Percentiles rank a stretch among this genome's conserved stretches.
These are phyloP conservation scores for Penicillium sp. DNA, from an alignment of 2,329 filamentous ascomycete genomes.

Conservation along the genomic window DNA sequence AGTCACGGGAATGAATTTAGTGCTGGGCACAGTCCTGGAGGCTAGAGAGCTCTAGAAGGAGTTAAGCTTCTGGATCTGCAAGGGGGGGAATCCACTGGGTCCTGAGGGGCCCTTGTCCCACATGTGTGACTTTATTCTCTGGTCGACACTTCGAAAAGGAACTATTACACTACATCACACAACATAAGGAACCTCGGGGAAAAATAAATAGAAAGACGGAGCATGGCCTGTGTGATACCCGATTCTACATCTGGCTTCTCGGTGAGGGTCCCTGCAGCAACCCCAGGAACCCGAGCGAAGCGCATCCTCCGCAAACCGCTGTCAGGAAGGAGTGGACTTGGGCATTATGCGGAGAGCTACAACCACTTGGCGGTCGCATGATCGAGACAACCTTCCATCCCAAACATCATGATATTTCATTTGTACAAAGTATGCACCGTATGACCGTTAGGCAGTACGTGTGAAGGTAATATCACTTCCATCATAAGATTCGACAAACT, in stretches of 20 bases:
- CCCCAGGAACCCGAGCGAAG: neutral
- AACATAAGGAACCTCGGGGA: neutral
- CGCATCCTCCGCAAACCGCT: neutral
- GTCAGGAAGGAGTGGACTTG: neutral
- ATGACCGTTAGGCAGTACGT: neutral
- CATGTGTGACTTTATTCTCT: too few relatives aligned
- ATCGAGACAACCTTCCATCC: neutral
- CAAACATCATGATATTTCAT: neutral
- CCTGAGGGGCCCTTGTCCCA: neutral
- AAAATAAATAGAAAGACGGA: neutral
- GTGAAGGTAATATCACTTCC: too few relatives aligned
- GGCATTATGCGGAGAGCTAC: neutral
- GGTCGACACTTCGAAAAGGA: too few relatives aligned
- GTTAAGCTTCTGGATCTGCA: constrained; percentile 8
- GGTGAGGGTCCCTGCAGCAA: neutral
- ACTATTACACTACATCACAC: neutral
- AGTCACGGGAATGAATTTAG: neutral
- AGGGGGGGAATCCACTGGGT: neutral
- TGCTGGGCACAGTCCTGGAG: neutral
- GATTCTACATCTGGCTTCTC: neutral
- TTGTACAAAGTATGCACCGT: neutral
- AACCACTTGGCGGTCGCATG: neutral
- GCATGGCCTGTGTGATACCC: neutral
- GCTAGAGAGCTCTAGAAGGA: constrained; percentile 1
- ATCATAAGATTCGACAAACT: too few relatives aligned